Percentiles rank a stretch among this genome's conserved stretches.
Conservation (phyloP, 2,329 filamentous ascomycete species). For the Ophiostoma ulmi region DNA sequence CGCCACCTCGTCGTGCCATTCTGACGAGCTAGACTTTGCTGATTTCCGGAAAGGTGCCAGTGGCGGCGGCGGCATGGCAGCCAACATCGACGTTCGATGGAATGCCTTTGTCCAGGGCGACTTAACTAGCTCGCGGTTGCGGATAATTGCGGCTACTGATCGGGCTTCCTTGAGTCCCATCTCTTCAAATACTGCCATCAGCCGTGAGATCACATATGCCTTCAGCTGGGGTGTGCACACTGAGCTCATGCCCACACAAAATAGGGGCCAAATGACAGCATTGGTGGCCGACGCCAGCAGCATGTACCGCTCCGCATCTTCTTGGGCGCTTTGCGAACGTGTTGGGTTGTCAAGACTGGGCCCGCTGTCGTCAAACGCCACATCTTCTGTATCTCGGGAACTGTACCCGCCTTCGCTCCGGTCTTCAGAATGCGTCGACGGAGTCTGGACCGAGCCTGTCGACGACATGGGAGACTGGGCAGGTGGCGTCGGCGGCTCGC, state of each 20-base stretch:
- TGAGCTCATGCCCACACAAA: constrained; percentile 45
- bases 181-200: constrained; percentile 43
- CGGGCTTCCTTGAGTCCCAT: constrained; percentile 44
- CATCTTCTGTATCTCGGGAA: constrained; percentile 17
- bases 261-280: constrained; percentile 48
- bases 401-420: constrained; percentile 4
- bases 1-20: constrained; percentile 6
- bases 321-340: constrained; percentile 34
- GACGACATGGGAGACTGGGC: constrained; percentile 24
- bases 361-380: constrained; percentile 29
- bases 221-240: constrained; percentile 40
- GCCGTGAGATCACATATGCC: constrained; percentile 42
- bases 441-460: constrained; percentile 18
- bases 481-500: constrained; percentile 21
- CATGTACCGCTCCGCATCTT: constrained; percentile 44
- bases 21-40: background rate
- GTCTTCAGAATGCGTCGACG: constrained; percentile 8
- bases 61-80: background rate
- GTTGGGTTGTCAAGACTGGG: constrained; percentile 41
- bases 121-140: constrained; percentile 34
- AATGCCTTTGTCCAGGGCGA: constrained; percentile 24
- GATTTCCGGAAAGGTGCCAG: constrained; percentile 7
- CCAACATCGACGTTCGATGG: background rate
- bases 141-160: constrained; percentile 41
- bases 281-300: constrained; percentile 46